phyloP scores from a whole-genome alignment of 2,329 filamentous ascomycete species.

The Xylaria sp. region DNA sequence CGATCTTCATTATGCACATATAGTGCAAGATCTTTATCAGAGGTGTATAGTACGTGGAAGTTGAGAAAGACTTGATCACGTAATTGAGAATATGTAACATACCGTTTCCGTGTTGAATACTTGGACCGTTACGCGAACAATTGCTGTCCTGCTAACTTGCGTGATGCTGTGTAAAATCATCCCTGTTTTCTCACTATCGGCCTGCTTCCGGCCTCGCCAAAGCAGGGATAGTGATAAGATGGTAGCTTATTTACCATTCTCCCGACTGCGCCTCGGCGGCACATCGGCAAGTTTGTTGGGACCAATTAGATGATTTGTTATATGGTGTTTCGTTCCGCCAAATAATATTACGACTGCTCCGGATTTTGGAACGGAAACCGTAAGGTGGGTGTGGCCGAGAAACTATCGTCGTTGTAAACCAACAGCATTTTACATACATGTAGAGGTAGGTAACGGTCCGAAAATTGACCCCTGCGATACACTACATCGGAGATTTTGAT shows the following conservation, averaged over 20 bases:
- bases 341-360: not conserved
- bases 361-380: not conserved
- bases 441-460: not conserved
- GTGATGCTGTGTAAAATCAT: conserved; percentile 4
- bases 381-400: not conserved
- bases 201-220: conserved; percentile 28
- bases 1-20: not conserved
- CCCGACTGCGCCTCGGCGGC: not conserved
- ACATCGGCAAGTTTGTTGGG: not conserved
- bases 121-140: conserved; percentile 10
- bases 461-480: conserved; percentile 25
- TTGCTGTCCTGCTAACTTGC: conserved; percentile 1
- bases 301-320: not conserved
- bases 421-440: not conserved
- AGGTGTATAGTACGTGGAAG: not conserved
- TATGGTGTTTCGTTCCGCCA: not conserved
- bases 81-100: not conserved
- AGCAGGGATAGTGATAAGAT: conserved; percentile 19
- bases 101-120: not conserved
- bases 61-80: not conserved
- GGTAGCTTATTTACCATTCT: conserved; percentile 10
- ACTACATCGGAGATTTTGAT: conserved; percentile 36
- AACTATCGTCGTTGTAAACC: not conserved
- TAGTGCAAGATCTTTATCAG: not conserved
- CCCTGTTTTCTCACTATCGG: conserved; percentile 28